A percentile compares a stretch with the other conserved stretches of the same genome.
Conservation (phyloP, 257 asterid species). For the Parsonsia alboflavescens region DNA sequence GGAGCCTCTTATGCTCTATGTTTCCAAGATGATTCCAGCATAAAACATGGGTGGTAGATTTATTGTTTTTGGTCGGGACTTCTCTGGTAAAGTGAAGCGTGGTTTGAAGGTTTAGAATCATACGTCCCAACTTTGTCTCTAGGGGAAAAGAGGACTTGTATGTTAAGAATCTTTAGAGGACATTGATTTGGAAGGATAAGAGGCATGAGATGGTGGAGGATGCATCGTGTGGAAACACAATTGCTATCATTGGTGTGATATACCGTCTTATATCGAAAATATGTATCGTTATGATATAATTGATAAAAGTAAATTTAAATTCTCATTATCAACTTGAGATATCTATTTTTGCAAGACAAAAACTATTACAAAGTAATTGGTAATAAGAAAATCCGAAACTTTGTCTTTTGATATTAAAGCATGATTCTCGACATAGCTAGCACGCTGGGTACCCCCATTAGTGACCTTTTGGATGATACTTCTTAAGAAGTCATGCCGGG, state of each 20-base stretch:
- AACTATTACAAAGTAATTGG: no score
- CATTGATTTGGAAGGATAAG: slow-evolving; percentile 47
- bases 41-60: slow-evolving; percentile 39
- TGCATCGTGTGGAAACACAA: slow-evolving; percentile 42
- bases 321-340: no score
- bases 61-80: slow-evolving; percentile 42
- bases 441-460: no score
- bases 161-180: slow-evolving; percentile 38
- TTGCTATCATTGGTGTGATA: slow-evolving; percentile 43
- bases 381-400: no score
- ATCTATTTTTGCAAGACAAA: no score
- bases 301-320: no score
- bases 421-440: no score
- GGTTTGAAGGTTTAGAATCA: slow-evolving; percentile 41
- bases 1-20: slow-evolving; percentile 42
- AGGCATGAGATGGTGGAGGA: slow-evolving; percentile 44
- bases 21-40: slow-evolving; percentile 48
- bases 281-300: no score
- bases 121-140: slow-evolving; percentile 42
- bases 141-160: slow-evolving; percentile 40
- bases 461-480: no score
- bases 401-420: no score
- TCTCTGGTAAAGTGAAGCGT: slow-evolving; percentile 29
- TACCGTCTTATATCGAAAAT: no score
- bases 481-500: no score